Evolutionary conservation across 768 basidiomycete genomes (phyloP), one percentile per base, ranked within the genome.

Genomic region (Xerocomus spinulosus): DNA sequence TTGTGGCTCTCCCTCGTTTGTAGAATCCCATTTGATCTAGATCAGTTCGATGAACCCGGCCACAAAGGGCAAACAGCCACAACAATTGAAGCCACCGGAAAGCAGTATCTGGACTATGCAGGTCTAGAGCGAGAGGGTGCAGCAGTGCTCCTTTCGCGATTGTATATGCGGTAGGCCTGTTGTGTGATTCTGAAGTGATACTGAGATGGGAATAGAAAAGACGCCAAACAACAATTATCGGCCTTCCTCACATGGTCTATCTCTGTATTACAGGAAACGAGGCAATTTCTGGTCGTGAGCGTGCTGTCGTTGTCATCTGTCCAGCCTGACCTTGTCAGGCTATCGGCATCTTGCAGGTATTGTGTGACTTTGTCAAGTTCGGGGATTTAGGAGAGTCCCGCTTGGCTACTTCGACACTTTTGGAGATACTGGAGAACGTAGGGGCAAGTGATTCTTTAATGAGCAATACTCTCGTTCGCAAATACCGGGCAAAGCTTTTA

Each of bases 1-100:
- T 73, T 96, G 10, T 98, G 95, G 95, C 75, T 98, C n/a, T 87
- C 90, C 18, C 78, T 99, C 20, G 85, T 96, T 40, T 87, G 88
- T 70, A 91, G 89, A 71, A 84, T 97, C 15, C 96, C 96, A 0
- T 99, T 99, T 65, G 84, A 90, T 61, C 72, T 99, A 32, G 76
- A 81, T 25, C 87, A 91, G 57, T 91, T 96, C 45, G 91, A 92
- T 58, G 83, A 86, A 48, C 59, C 55, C 9, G 73, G 73, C 3
- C 62, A 70, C n/a, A 56, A 61, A 20, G 78, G 81, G 10, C 64
- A 73, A 38, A 88, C 87, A 1, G 80, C 82, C 0, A 54, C 58
- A 15, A 62, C 63, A 5, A 68, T 94, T 3, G 84, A 93, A 54
- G 52, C 58, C 1, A 62, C 82, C 3, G 85, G 79, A 0, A 85